Percentiles rank a stretch among this genome's conserved stretches.
Evolutionary conservation across 2,329 filamentous ascomycete genomes (phyloP).

Genomic region (Rhexocercosporidium sp.): DNA sequence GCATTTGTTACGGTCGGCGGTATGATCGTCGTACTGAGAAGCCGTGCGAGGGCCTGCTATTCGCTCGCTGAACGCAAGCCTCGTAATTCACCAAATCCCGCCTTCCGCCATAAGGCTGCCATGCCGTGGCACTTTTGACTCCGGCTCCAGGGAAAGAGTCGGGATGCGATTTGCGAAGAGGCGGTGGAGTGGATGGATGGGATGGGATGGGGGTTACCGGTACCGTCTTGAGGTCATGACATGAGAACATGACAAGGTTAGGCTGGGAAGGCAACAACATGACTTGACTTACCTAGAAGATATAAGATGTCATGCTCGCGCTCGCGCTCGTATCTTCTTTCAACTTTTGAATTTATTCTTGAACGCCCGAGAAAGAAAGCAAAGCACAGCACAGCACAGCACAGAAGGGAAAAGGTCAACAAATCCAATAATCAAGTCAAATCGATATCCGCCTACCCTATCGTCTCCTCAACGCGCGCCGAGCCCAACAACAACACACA

Average conservation of each 20-base stretch:
- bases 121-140: neutral
- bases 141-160: slow-evolving; percentile 1
- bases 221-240: too few relatives aligned
- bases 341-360: neutral
- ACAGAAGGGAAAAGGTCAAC: neutral
- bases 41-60: neutral
- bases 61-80: neutral
- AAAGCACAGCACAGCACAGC: neutral
- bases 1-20: neutral
- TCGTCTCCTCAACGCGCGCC: neutral
- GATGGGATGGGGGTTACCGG: too few relatives aligned
- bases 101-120: neutral
- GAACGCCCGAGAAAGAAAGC: neutral
- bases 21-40: slow-evolving; percentile 5
- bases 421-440: neutral
- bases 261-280: neutral
- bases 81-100: neutral
- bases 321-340: neutral
- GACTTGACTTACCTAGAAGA: neutral
- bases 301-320: slow-evolving; percentile 2
- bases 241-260: slow-evolving; percentile 3
- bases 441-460: neutral
- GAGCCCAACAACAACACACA: neutral
- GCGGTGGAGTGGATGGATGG: neutral
- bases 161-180: neutral